Base-by-base conservation (phyloP, 1,284 basidiomycete species). In the Agroathelia rolfsii region DNA sequence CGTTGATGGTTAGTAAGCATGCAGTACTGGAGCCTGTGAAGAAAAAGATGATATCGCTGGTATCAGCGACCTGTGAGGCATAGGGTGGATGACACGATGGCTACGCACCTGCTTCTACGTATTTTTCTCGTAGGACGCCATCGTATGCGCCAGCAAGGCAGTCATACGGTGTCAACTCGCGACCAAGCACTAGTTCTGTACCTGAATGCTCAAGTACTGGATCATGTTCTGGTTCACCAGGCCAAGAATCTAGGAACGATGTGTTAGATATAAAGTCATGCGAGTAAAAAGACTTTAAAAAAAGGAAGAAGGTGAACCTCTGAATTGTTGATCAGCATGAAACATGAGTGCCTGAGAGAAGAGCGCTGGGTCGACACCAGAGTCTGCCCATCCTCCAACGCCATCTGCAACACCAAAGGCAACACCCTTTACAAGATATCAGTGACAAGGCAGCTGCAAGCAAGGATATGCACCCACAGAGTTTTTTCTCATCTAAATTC, bases 1-100 rank as follows among this genome's bases (percentile, higher is more conserved):
- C 67, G 48, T 92, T 87, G 24, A 93, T 53, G 24, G 73, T 83
- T 17, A 89, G 52, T 19, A 93, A 55, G 48, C 84, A 88, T 10
- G 85, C 87, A 0, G 88, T 93, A 47, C 87, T 89, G 11, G 86
- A 87, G 31, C 89, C 87, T 87, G 42, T 3, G 35, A 7, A 24
- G 16, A 34, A 30, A 14, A 14, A 32, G 17, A 27, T 20, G 6
- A 34, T 20, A 20, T 12, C 27, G 17, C 29, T 5, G 35, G 31
- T 23, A 29, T 32, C 34, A 29, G 35, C 18, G 17, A 32, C 10
- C 9, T 30, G 10, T n/a, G n/a, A n/a, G n/a, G n/a, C n/a, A n/a
- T n/a, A n/a, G n/a, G n/a, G n/a, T n/a, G n/a, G n/a, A n/a, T n/a
- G n/a, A n/a, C n/a, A n/a, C n/a, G 23, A 22, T 16, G 26, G 17